Base-by-base conservation (phyloP, 805 yeast genomes). In the Metschnikowia reukaufii region DNA sequence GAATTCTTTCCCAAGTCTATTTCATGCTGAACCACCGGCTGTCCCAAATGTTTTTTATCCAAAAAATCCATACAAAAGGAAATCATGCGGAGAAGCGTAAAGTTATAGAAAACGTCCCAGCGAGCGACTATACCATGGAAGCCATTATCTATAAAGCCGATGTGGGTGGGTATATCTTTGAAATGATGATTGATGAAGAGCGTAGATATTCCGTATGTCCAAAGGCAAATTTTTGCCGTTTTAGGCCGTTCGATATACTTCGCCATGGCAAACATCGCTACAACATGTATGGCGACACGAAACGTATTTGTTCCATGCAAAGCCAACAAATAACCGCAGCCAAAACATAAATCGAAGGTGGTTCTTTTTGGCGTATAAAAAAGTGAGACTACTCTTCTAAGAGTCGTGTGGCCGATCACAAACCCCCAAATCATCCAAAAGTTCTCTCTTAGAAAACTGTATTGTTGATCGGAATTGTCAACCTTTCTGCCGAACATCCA, bases 61-160 rank as follows among this genome's bases (percentile, higher is more conserved):
- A 84, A 57, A 58, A 78, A 89, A 66, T 94, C 99, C 51, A 88
- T 62, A 53, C 88, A 86, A 65, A 77, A 94, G 49, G 96, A 88
- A 38, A 94, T 68, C 77, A 90, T 81, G 59, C 97, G 77, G 44
- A 94, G 74, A 49, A 92, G 69, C 1, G 96, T 85, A 66, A 95
- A 90, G 67, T 94, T 94, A 75, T 83, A 94, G 57, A 87, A 88
- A 3, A 94, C 97, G 62, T 94, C 97, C 99, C 99, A 94, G 57
- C 98, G 77, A 15, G 82, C 74, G 50, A 94, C 83, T 12, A 91
- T 76, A 0, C 98, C 97, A 39, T 77, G 76, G 56, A 78, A 84
- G 0, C 78, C 76, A 21, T 67, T 56, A 58, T 89, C 96, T 56
- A 87, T 64, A 31, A 77, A 67, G 0, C 72, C 62, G n/a, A 87